phyloP scores from a whole-genome alignment of 495 filamentous ascomycete genomes.

The Trichocladium antarcticum region DNA sequence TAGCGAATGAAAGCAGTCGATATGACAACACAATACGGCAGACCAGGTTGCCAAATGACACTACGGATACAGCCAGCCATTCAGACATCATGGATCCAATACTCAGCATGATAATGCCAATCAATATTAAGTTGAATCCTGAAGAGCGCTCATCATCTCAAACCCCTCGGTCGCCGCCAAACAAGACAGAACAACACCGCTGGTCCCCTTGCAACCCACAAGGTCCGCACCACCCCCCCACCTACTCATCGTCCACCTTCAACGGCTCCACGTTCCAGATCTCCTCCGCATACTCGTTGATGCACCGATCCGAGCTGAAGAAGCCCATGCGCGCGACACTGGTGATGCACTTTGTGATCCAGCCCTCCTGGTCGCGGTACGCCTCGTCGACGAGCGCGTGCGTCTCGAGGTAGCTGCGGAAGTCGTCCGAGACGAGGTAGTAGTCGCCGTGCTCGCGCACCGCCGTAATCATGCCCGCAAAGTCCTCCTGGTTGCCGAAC shows the following conservation, averaged over 20 bases:
- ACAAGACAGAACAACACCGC: too few relatives aligned
- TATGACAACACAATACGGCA: too few relatives aligned
- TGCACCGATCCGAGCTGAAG: slow-evolving; percentile 92
- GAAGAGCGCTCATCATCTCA: too few relatives aligned
- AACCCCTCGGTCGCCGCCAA: too few relatives aligned
- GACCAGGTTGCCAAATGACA: too few relatives aligned
- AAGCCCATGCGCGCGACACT: slow-evolving; percentile 89
- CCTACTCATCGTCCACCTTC: slow-evolving; percentile 9
- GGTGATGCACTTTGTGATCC: slow-evolving; percentile 79
- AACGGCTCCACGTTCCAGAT: slow-evolving; percentile 95
- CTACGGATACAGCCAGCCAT: too few relatives aligned
- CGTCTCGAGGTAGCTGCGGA: slow-evolving; percentile 83
- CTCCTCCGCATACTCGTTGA: slow-evolving; percentile 91
- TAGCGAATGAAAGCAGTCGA: too few relatives aligned
- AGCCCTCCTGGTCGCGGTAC: slow-evolving; percentile 82
- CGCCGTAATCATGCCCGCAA: slow-evolving; percentile 66
- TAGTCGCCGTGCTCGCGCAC: slow-evolving; percentile 92
- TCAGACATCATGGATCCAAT: too few relatives aligned
- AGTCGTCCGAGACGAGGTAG: slow-evolving; percentile 95
- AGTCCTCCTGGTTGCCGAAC: slow-evolving; percentile 67
- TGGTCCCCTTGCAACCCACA: too few relatives aligned
- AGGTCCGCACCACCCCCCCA: background rate
- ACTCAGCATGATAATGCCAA: too few relatives aligned
- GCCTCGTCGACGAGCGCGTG: slow-evolving; percentile 82
- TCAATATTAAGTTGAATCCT: too few relatives aligned